A percentile compares a stretch with the other conserved stretches of the same genome.
These are phyloP conservation scores for Picochlorum costavermella DNA, from an alignment of 139 green algal species.

Conservation along the genomic window DNA sequence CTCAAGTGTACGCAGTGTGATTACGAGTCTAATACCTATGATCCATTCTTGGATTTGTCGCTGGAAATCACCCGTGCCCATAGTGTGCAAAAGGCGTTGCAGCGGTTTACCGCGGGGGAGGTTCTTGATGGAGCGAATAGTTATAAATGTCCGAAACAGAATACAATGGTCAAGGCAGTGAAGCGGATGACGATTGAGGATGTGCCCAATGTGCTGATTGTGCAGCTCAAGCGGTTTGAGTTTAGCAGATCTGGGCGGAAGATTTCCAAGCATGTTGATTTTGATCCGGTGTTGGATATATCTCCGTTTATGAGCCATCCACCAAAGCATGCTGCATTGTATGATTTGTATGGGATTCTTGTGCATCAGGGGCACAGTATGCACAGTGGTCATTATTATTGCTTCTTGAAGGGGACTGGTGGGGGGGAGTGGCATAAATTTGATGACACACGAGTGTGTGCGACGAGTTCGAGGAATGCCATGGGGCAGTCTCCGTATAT, in stretches of 20 bases:
- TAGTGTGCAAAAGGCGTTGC: constrained; percentile 45
- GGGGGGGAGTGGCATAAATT: constrained; percentile 77
- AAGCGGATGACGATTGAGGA: constrained; percentile 77
- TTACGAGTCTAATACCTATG: constrained; percentile 72
- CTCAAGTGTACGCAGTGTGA: constrained; percentile 76
- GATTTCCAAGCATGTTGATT: constrained; percentile 77
- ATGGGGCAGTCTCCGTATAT: constrained; percentile 88
- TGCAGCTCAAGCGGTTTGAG: constrained; percentile 87
- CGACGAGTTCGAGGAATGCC: constrained; percentile 62
- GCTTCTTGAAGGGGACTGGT: constrained; percentile 58
- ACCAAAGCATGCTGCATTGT: constrained; percentile 24
- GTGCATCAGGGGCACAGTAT: constrained; percentile 76
- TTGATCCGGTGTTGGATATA: constrained; percentile 64
- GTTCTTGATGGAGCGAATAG: constrained; percentile 79
- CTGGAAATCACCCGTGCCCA: constrained; percentile 73
- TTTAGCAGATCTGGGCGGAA: constrained; percentile 70
- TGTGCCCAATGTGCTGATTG: constrained; percentile 73
- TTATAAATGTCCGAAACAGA: constrained; percentile 78
- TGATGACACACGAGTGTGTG: constrained; percentile 65
- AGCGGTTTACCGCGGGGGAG: constrained; percentile 67
- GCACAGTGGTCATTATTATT: constrained; percentile 85
- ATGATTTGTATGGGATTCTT: constrained; percentile 84
- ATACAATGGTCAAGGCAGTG: constrained; percentile 46
- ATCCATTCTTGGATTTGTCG: constrained; percentile 86
- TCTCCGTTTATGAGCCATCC: constrained; percentile 51